Evolutionary conservation across 139 green algal genomes (phyloP), one percentile per base, ranked within the genome.

Genomic region (Chlamydomonas schloesseri): DNA sequence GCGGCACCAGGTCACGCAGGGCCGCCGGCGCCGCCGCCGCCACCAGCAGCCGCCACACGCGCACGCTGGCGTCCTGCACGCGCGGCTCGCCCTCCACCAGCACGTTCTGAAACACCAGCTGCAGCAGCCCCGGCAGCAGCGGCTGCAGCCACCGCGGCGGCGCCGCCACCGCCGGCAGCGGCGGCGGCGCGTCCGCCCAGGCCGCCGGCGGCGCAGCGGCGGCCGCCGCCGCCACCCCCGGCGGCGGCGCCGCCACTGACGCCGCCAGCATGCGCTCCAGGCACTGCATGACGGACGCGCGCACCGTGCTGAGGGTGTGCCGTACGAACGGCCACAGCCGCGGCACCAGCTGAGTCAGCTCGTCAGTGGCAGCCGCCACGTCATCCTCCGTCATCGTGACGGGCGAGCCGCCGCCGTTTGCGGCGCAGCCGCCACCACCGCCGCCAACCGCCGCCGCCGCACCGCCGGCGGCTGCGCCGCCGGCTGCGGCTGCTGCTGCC

Each of bases 91-190:
- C 47, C 82, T 99, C 97, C 53, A 96, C 34, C 50, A 99, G 79
- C 64, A 98, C 76, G 60, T 94, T 95, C 75, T 98, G 96, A 74
- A 97, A 97, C 23, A 96, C 50, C 37, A 98, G 91, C 33, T 87
- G 74, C 73, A 95, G 70, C 17, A 85, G 79, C 3, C 89, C 64
- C 29, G 75, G 65, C 28, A 96, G 88, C 50, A 95, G 70, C 34
- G 62, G 82, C 73, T 81, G 82, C 71, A 92, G 69, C 89, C 91
- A 97, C 11, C 1, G 64, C 3, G 60, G 60, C 75, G 46, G 70
- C 73, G 53, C 46, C 62, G 62, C 64, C 64, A 23, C 50, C 36
- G 64, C 64, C 42, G 31, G 33, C 53, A 29, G 20, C 57, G 57
- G 23, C 57, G 20, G 10, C 20, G 57, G 57, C 20, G 57, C 57